Base-by-base conservation (phyloP, 176 grass and related monocot species). In the Musa acuminata region DNA sequence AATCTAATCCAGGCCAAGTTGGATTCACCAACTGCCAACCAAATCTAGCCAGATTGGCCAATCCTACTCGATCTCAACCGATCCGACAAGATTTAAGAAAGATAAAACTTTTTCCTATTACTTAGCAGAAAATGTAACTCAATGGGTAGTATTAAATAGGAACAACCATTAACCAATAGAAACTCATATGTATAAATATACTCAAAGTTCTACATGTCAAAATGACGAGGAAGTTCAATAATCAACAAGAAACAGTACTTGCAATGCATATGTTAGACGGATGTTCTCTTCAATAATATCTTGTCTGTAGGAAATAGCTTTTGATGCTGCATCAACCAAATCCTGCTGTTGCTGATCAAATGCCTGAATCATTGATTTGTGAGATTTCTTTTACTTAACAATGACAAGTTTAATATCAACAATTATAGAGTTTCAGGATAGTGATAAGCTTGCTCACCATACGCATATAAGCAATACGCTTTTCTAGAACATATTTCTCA, bases 291-390 rank as follows among this genome's bases (percentile, higher is more conserved):
- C 94, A 13, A 91, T 85, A 80, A 98, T 89, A 78, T 93, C 90
- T 82, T 98, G 94, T 83, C 94, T 91, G 64, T 98, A 98, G 11
- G 70, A 91, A 83, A 98, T 89, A 83, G 94, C 88, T 84, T 98
- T 93, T 52, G 90, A 93, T 80, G 94, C 88, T 82, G 86, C 90
- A 78, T 91, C 90, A 78, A 98, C 76, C 64, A 91, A 89, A 72
- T 97, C 93, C 72, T 90, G 85, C 54, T 93, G 90, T 66, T 98
- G 90, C 62, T 93, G 85, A 89, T 98, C 90, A 72, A 98, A 93
- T 80, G 90, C 88, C 94, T 98, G 84, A 70, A 81, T 73, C 67
- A 70, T 70, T 50, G 19, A 50, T 70, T 35, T 50, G 10, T 51
- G 67, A 70, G 43, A 70, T 70, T 5, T 13, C 43, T 70, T 51